Evolutionary conservation across 768 basidiomycete species (phyloP), one percentile per base, ranked within the genome.

Genomic region (Coprinopsis cinerea): DNA sequence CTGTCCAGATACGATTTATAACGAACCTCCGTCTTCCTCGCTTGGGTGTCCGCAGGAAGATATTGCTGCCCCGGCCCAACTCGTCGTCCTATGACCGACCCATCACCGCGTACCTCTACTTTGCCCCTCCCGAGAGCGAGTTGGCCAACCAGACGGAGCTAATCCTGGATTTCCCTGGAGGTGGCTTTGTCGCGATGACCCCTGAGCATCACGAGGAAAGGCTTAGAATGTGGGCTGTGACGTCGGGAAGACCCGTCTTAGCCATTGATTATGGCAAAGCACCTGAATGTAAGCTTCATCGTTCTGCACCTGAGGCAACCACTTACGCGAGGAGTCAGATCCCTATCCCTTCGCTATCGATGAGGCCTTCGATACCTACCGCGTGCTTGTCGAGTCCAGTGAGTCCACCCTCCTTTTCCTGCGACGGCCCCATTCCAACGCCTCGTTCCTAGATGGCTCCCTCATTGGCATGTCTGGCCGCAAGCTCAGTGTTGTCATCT

Each of bases 141-240:
- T 72, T 95, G 32, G 72, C 74, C 23, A 70, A 76, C 37, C 70
- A 81, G 13, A 87, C 81, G 9, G 91, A 98, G 58, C 71, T 98
- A 20, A 84, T 97, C 32, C 71, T 97, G 23, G 96, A 98, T 61
- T 83, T 90, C 49, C 95, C 96, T 13, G 96, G 96, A 3, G 96
- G 96, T 4, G 96, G 96, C 0, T 99, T 97, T 64, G 85, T 98
- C 44, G 88, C 92, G 20, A 96, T 98, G 93, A 80, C 78, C 4
- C 96, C 96, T 1, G 87, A 91, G 59, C 93, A 97, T 65, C 96
- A 99, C 56, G 95, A 96, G 67, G 95, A 98, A 62, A 78, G 96
- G 13, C 73, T 97, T 49, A 74, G 89, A 46, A 75, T 77, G 57
- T 98, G 96, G 95, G 88, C 93, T 2, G 69, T 80, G 26, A 74